These are phyloP conservation scores for Russula virescens DNA, from an alignment of 768 basidiomycete genomes.

Conservation along the genomic window DNA sequence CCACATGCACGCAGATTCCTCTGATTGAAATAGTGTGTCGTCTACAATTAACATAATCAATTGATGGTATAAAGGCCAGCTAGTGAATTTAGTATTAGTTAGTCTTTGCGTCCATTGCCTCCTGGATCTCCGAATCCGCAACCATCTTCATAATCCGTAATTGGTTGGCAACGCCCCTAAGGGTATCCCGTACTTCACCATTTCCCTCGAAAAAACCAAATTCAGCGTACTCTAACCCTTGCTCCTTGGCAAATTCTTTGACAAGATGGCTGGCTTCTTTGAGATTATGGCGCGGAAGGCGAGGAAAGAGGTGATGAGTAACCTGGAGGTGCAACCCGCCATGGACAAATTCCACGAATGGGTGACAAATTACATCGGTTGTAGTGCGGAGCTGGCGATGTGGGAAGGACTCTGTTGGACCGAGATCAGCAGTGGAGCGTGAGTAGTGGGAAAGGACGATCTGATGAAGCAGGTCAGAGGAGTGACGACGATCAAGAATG, in stretches of 20 bases:
- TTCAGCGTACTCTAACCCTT: slow-evolving; percentile 82
- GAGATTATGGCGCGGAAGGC: slow-evolving; percentile 91
- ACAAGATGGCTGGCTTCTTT: slow-evolving; percentile 75
- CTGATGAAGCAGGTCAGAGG: slow-evolving; percentile 32
- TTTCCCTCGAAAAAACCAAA: slow-evolving; percentile 90
- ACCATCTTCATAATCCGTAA: slow-evolving; percentile 76
- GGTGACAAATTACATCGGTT: slow-evolving; percentile 86
- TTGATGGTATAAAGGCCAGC: neutral
- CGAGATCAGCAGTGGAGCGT: slow-evolving; percentile 88
- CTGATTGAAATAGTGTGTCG: neutral
- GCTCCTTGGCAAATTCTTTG: slow-evolving; percentile 81
- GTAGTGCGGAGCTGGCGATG: slow-evolving; percentile 97
- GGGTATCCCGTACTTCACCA: slow-evolving; percentile 71
- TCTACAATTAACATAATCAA: neutral
- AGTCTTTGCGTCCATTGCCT: slow-evolving; percentile 50
- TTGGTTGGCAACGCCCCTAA: slow-evolving; percentile 84
- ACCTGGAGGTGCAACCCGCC: slow-evolving; percentile 98
- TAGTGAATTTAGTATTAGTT: slow-evolving; percentile 4
- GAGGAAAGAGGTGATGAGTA: slow-evolving; percentile 95
- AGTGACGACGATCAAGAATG: slow-evolving; percentile 3
- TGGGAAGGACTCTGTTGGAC: slow-evolving; percentile 85
- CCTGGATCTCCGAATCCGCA: slow-evolving; percentile 65
- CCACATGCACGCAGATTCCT: neutral
- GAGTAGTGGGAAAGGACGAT: slow-evolving; percentile 98
- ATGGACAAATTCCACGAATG: slow-evolving; percentile 81